Evolutionary conservation across 225 moss, liverwort and hornwort genomes (phyloP).

Genomic region (Polytrichum commune): DNA sequence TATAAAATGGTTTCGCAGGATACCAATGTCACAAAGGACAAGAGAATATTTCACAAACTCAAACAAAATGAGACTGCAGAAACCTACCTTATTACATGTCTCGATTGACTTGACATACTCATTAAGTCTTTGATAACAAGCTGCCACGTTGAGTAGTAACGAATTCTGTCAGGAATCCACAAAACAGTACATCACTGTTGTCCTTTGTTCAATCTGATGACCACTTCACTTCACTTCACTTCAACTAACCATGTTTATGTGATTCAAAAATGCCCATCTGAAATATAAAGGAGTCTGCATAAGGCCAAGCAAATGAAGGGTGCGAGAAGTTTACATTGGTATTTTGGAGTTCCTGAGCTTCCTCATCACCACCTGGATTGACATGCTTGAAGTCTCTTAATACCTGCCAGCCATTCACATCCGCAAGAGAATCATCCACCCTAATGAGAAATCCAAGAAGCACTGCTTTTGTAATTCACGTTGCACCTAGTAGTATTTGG

Average conservation of each 20-base stretch:
- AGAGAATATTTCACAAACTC: too few species aligned
- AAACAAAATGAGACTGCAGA: too few species aligned
- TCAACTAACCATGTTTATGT: too few species aligned
- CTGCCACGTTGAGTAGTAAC: constrained; percentile 85
- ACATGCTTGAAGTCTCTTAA: constrained; percentile 96
- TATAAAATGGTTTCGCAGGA: too few species aligned
- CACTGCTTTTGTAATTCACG: too few species aligned
- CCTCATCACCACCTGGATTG: constrained; percentile 83
- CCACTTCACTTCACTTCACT: too few species aligned
- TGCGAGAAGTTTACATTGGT: constrained; percentile 45
- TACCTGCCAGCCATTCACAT: constrained; percentile 46
- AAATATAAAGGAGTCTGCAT: not conserved
- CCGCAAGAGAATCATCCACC: not conserved
- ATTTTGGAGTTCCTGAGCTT: constrained; percentile 67
- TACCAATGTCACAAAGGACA: too few species aligned
- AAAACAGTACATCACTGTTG: too few species aligned
- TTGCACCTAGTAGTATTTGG: too few species aligned
- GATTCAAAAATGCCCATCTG: too few species aligned
- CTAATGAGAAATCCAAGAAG: too few species aligned
- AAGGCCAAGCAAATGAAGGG: not conserved
- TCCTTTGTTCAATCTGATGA: too few species aligned
- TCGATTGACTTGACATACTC: constrained; percentile 81
- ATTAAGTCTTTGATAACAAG: constrained; percentile 74
- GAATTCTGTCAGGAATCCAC: constrained; percentile 52
- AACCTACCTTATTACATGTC: constrained; percentile 79